Percentiles rank a stretch among this genome's conserved stretches.
These are phyloP conservation scores for Stylosanthes scabra DNA, from an alignment of 331 rosid genomes.

Conservation along the genomic window DNA sequence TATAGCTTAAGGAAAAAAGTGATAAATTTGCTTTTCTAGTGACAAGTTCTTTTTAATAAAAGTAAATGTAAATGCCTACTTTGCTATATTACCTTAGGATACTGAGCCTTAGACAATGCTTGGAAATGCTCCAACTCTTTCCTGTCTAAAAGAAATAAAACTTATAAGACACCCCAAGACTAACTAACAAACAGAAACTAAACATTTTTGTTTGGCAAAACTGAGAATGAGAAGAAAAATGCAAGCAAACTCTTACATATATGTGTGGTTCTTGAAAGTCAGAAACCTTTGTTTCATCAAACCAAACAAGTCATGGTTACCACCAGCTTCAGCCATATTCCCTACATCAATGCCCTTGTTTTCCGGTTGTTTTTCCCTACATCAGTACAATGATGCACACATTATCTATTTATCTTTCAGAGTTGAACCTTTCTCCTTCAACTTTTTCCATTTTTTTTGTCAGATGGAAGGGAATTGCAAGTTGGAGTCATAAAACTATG, in stretches of 20 bases:
- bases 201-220: background rate
- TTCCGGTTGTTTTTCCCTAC: conserved; percentile 49
- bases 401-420: too few species aligned
- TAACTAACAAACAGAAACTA: background rate
- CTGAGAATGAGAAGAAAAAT: conserved; percentile 5
- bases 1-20: too few species aligned
- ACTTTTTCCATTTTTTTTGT: too few species aligned
- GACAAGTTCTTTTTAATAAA: too few species aligned
- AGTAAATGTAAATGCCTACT: background rate
- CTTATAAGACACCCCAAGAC: conserved; percentile 13
- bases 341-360: conserved; percentile 19
- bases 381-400: too few species aligned
- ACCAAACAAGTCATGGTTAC: conserved; percentile 52
- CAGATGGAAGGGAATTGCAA: too few species aligned
- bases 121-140: conserved; percentile 68
- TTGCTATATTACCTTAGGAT: conserved; percentile 69
- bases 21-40: too few species aligned
- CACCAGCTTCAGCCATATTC: conserved; percentile 43
- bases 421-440: too few species aligned
- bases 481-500: too few species aligned
- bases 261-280: conserved; percentile 70
- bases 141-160: conserved; percentile 58
- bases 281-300: conserved; percentile 77
- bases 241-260: conserved; percentile 60
- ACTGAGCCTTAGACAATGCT: conserved; percentile 75